Percentiles rank a stretch among this genome's conserved stretches.
These are phyloP conservation scores for Willaertia magna DNA, from an alignment of 208 protist genomes.

Conservation along the genomic window DNA sequence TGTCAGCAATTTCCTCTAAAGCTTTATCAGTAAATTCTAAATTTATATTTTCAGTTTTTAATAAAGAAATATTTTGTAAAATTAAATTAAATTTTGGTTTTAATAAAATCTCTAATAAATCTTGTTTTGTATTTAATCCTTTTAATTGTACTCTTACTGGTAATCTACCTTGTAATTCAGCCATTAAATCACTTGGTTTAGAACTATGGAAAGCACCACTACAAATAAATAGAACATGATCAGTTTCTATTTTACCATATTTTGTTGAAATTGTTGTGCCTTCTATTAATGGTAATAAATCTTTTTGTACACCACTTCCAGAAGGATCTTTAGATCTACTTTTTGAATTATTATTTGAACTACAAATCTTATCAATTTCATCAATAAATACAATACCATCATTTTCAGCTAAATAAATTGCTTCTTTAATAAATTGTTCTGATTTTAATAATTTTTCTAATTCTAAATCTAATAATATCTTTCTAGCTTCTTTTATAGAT, in stretches of 20 bases:
- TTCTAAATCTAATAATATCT: conserved; percentile 68
- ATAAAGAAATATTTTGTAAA: conserved; percentile 65
- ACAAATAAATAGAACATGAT: conserved; percentile 94
- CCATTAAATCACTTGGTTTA: conserved; percentile 79
- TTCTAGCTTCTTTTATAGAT: conserved; percentile 76
- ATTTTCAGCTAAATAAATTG: conserved; percentile 77
- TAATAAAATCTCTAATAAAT: conserved; percentile 85
- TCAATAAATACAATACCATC: conserved; percentile 97
- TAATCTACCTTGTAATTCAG: conserved; percentile 85
- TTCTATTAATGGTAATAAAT: conserved; percentile 92
- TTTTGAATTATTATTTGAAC: conserved; percentile 21
- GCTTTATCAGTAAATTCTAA: conserved; percentile 78
- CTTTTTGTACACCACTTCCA: conserved; percentile 91
- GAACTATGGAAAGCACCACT: conserved; percentile 90
- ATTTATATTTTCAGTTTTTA: conserved; percentile 84
- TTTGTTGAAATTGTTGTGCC: conserved; percentile 88
- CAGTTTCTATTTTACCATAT: conserved; percentile 88
- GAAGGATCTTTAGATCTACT: conserved; percentile 47
- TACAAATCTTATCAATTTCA: conserved; percentile 96
- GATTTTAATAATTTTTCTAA: conserved; percentile 83
- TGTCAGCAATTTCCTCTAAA: conserved; percentile 63
- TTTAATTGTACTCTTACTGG: conserved; percentile 90
- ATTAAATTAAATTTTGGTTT: conserved; percentile 88
- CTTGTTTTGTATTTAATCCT: conserved; percentile 63
- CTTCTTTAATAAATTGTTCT: conserved; percentile 71